Base-by-base conservation (phyloP, 352 stramenopile genomes). In the Phytophthora ohioensis region DNA sequence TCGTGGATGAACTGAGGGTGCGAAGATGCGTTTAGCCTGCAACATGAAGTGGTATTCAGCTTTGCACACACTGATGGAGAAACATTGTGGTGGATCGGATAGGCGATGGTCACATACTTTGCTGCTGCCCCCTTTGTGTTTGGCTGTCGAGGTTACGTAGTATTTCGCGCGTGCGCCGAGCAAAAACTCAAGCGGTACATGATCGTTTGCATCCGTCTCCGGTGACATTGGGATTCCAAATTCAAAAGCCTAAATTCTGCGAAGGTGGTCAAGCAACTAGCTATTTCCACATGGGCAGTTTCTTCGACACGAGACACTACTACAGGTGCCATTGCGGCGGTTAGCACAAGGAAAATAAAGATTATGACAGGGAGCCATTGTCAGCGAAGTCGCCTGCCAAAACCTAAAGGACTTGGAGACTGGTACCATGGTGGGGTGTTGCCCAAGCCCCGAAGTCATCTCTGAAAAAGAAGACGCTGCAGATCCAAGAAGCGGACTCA, bases 101-200 rank as follows among this genome's bases (percentile, higher is more conserved):
- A 5, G 38, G 17, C 13, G 8, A 43, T 3, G 5, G 17, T 8
- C 5, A 34, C 35, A 17, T 45, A 69, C 66, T 48, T 69, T 69
- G 32, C 6, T 47, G 36, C 32, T 51, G 21, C 34, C 34, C 36
- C 35, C 30, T 32, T 46, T 57, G 36, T 31, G 8, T 4, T 41
- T 61, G 8, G 13, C 3, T 43, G 6, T 57, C 11, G 59, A 49
- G 9, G 41, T 36, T 7, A 66, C 56, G 60, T 91, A 93, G 17
- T 76, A 54, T 47, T 72, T 84, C 11, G 69, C 76, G 3, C 76
- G 75, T 31, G 71, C 55, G 2, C 86, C 86, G 4, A 92, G 84
- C 13, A 93, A 73, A 63, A 93, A 93, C 38, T 81, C 70, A 13
- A 93, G 73, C 36, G 86, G 86, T 5, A 93, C 79, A 67, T 93